Percentiles rank a stretch among this genome's conserved stretches.
Evolutionary conservation across 495 filamentous ascomycete species (phyloP).

Genomic region (Xylaria venustula): DNA sequence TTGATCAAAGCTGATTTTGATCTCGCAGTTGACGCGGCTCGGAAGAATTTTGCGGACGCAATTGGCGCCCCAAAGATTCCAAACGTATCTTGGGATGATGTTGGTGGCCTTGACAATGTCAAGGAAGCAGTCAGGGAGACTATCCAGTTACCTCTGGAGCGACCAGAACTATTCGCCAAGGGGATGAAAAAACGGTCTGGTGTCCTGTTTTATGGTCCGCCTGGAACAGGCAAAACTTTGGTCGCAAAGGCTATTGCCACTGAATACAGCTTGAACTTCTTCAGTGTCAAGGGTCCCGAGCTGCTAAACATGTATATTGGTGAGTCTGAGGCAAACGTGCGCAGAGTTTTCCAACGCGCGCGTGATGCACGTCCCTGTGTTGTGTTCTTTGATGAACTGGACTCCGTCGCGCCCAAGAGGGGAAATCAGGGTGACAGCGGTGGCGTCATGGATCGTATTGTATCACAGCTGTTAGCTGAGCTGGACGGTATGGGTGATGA

Average conservation of each 20-base stretch:
- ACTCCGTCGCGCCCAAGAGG: conserved; percentile 94
- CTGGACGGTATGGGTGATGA: conserved; percentile 96
- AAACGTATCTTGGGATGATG: conserved; percentile 94
- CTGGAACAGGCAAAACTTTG: conserved; percentile 94
- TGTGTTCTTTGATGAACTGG: conserved; percentile 97
- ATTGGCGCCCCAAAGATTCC: conserved; percentile 98
- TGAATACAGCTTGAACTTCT: conserved; percentile 98
- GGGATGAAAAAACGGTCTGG: conserved; percentile 99
- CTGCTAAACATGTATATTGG: conserved; percentile 99
- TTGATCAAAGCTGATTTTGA: conserved; percentile 89
- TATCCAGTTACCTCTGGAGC: conserved; percentile 88
- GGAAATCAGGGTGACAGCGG: conserved; percentile 98
- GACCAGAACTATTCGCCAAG: conserved; percentile 93
- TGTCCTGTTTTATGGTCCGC: conserved; percentile 96
- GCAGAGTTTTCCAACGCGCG: conserved; percentile 91
- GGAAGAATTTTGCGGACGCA: conserved; percentile 95
- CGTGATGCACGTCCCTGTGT: conserved; percentile 95
- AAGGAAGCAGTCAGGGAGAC: conserved; percentile 96
- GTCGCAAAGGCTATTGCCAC: conserved; percentile 97
- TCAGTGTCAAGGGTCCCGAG: conserved; percentile 97
- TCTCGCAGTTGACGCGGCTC: conserved; percentile 83
- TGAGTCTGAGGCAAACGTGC: conserved; percentile 96
- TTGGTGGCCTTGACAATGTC: conserved; percentile 88
- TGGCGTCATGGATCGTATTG: conserved; percentile 98
- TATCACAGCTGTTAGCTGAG: conserved; percentile 91